Evolutionary conservation across 2,329 filamentous ascomycete genomes (phyloP).

Genomic region (Esteya vermicola): DNA sequence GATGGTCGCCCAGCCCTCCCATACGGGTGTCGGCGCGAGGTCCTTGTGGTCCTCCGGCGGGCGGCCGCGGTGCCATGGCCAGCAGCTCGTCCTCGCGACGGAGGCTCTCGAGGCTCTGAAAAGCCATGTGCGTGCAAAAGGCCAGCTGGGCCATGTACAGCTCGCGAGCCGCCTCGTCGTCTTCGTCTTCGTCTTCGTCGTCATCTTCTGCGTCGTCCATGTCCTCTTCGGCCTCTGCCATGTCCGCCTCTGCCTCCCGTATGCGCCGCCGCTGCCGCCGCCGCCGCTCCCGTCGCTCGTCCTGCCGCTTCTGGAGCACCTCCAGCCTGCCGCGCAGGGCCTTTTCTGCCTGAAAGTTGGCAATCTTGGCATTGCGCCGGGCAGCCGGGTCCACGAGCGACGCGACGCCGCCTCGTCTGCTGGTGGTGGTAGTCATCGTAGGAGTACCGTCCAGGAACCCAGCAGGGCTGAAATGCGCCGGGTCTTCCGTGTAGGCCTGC

Average conservation of each 20-base stretch:
- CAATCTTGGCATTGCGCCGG: slow-evolving; percentile 71
- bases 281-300: slow-evolving; percentile 4
- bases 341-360: slow-evolving; percentile 73
- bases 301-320: slow-evolving; percentile 27
- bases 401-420: slow-evolving; percentile 5
- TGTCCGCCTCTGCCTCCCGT: not conserved
- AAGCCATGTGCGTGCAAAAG: slow-evolving; percentile 63
- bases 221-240: not conserved
- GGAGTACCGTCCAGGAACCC: slow-evolving; percentile 27
- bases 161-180: slow-evolving; percentile 72
- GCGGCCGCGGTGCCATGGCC: slow-evolving; percentile 50
- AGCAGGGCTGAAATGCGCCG: slow-evolving; percentile 58
- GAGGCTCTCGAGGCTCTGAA: slow-evolving; percentile 76
- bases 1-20: slow-evolving; percentile 18
- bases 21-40: slow-evolving; percentile 25
- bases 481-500: slow-evolving; percentile 58
- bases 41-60: too few relatives aligned
- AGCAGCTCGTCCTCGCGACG: slow-evolving; percentile 76
- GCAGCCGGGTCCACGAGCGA: slow-evolving; percentile 38
- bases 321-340: slow-evolving; percentile 72
- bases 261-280: slow-evolving; percentile 12
- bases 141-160: slow-evolving; percentile 64
- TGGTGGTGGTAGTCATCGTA: too few relatives aligned
- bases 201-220: slow-evolving; percentile 1
- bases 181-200: slow-evolving; percentile 35